phyloP scores from a whole-genome alignment of 305 asterid species.

The Solanum hybrid region DNA sequence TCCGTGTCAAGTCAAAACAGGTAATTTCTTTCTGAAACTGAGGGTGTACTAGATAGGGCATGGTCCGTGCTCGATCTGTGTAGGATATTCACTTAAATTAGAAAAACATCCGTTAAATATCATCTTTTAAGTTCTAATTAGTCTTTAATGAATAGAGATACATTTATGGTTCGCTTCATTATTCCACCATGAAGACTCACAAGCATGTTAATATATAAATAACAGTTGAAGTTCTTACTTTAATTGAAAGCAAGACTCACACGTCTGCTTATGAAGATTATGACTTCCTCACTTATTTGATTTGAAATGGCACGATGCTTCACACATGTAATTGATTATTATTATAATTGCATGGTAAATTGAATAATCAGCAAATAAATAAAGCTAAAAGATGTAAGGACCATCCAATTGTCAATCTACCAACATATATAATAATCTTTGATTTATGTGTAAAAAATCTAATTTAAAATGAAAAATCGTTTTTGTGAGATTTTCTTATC shows the following conservation, averaged over 20 bases:
- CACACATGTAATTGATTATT: too few relatives aligned
- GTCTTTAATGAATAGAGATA: background rate
- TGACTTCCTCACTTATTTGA: too few relatives aligned
- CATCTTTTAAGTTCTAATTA: background rate
- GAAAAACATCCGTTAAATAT: background rate
- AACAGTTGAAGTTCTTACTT: background rate
- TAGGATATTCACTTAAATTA: background rate
- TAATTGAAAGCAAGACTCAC: too few relatives aligned
- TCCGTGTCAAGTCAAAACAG: background rate
- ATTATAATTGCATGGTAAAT: background rate
- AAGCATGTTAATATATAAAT: background rate
- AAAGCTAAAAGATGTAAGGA: background rate
- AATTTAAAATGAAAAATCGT: background rate
- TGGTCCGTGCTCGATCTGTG: background rate
- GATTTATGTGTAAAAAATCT: background rate
- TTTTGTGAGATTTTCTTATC: background rate
- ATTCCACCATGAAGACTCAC: background rate
- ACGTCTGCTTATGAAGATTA: too few relatives aligned
- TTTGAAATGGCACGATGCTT: too few relatives aligned
- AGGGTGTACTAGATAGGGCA: background rate
- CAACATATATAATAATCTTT: background rate
- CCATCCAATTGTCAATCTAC: background rate
- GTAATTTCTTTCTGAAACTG: too few relatives aligned
- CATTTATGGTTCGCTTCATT: background rate
- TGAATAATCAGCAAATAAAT: too few relatives aligned